phyloP scores from a whole-genome alignment of 441 rosid genomes.

The Mallotus japonicus region DNA sequence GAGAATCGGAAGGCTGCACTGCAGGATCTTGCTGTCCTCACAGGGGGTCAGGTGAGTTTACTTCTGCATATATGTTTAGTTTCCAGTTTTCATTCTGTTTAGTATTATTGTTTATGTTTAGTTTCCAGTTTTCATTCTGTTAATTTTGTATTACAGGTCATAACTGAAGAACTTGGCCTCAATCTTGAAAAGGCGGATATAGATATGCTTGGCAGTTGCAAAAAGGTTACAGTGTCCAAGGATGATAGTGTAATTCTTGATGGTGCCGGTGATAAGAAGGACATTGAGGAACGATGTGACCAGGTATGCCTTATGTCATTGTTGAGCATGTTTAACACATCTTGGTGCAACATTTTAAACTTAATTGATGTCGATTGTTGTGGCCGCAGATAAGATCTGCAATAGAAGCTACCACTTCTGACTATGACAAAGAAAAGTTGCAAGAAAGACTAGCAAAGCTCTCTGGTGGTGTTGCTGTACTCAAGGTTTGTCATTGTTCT shows the following conservation, averaged over 20 bases:
- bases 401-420: slow-evolving; percentile 70
- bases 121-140: neutral
- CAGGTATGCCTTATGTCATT: slow-evolving; percentile 43
- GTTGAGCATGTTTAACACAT: neutral
- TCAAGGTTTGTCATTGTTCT: slow-evolving; percentile 51
- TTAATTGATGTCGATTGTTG: neutral
- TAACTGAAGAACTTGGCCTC: slow-evolving; percentile 85
- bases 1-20: slow-evolving; percentile 77
- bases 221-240: slow-evolving; percentile 68
- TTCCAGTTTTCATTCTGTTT: slow-evolving; percentile 42
- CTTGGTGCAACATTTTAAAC: neutral
- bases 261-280: slow-evolving; percentile 79
- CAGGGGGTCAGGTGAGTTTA: slow-evolving; percentile 70
- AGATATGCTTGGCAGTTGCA: slow-evolving; percentile 79
- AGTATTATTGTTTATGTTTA: slow-evolving; percentile 10
- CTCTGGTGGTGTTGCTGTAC: slow-evolving; percentile 87
- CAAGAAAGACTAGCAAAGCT: slow-evolving; percentile 87
- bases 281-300: slow-evolving; percentile 76
- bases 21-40: slow-evolving; percentile 77
- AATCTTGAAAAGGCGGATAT: slow-evolving; percentile 75
- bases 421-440: slow-evolving; percentile 79
- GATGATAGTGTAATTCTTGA: slow-evolving; percentile 86
- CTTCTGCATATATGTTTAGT: neutral
- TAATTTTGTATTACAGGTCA: slow-evolving; percentile 42
- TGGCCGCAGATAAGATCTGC: slow-evolving; percentile 55